Conservation (phyloP, 2,329 filamentous ascomycete genomes). For the Pezicula radicicola region DNA sequence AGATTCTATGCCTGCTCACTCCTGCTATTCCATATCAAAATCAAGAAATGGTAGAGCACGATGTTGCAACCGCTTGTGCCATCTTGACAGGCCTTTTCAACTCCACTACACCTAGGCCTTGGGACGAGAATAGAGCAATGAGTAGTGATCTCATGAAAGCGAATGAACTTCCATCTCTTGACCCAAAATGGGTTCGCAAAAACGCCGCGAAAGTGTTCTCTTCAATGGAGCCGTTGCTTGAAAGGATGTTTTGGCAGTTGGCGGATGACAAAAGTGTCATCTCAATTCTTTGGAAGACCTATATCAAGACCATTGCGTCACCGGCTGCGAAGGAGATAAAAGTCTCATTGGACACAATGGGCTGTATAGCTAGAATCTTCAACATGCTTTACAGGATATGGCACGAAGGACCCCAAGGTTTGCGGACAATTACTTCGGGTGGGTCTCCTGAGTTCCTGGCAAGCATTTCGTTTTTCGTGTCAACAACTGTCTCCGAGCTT, state of each 20-base stretch:
- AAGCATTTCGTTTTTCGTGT: slow-evolving; percentile 49
- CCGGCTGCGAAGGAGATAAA: slow-evolving; percentile 86
- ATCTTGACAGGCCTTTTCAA: slow-evolving; percentile 75
- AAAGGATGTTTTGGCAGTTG: slow-evolving; percentile 60
- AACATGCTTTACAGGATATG: slow-evolving; percentile 69
- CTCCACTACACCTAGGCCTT: slow-evolving; percentile 52
- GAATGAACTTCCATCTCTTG: slow-evolving; percentile 79
- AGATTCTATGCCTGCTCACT: slow-evolving; percentile 57
- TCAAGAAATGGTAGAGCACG: slow-evolving; percentile 40
- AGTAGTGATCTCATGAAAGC: slow-evolving; percentile 50
- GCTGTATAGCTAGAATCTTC: slow-evolving; percentile 71
- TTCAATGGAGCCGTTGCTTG: slow-evolving; percentile 57
- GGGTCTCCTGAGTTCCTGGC: slow-evolving; percentile 53
- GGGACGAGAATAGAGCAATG: slow-evolving; percentile 71
- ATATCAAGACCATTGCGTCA: slow-evolving; percentile 61
- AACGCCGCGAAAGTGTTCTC: slow-evolving; percentile 64
- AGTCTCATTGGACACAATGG: slow-evolving; percentile 77
- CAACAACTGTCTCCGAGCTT: slow-evolving; percentile 46
- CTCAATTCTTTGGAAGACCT: slow-evolving; percentile 55
- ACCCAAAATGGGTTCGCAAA: slow-evolving; percentile 82
- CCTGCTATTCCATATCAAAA: slow-evolving; percentile 28
- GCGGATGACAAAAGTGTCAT: slow-evolving; percentile 53
- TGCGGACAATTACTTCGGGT: slow-evolving; percentile 32
- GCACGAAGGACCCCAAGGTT: slow-evolving; percentile 44
- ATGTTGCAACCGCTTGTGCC: slow-evolving; percentile 55